Evolutionary conservation across 2,329 filamentous ascomycete genomes (phyloP).

Genomic region (Aspergillus pseudoviridinutans): DNA sequence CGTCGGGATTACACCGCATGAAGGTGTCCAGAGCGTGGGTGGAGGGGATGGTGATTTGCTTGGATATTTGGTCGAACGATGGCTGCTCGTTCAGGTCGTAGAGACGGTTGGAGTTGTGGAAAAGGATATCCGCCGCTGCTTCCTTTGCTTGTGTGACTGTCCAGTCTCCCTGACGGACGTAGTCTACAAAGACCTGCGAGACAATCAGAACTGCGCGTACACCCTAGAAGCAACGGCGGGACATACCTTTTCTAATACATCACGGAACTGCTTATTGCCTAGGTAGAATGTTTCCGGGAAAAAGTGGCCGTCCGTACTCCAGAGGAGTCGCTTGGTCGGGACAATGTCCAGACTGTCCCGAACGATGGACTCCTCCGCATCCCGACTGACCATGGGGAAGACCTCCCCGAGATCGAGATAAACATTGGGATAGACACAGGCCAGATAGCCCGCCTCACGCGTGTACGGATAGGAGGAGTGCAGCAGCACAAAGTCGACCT

Average conservation of each 20-base stretch:
- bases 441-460: conserved; percentile 72
- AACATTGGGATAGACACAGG: conserved; percentile 71
- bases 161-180: conserved; percentile 61
- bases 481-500: conserved; percentile 70
- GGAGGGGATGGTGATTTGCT: conserved; percentile 9
- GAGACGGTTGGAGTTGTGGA: conserved; percentile 71
- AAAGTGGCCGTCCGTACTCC: conserved; percentile 76
- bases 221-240: not conserved
- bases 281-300: conserved; percentile 75
- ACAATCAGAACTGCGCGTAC: not conserved
- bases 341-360: conserved; percentile 71
- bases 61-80: conserved; percentile 12
- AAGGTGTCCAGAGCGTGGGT: conserved; percentile 41
- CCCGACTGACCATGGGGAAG: conserved; percentile 71
- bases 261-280: conserved; percentile 67
- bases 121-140: conserved; percentile 65
- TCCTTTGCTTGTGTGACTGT: conserved; percentile 59
- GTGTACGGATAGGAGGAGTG: conserved; percentile 81
- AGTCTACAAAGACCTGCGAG: conserved; percentile 59
- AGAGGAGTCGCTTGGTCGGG: conserved; percentile 70
- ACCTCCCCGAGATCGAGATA: conserved; percentile 81
- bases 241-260: conserved; percentile 63
- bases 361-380: conserved; percentile 68
- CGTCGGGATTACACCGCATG: conserved; percentile 45
- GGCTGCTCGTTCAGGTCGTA: conserved; percentile 57